A percentile compares a stretch with the other conserved stretches of the same genome.
Evolutionary conservation across 1,284 basidiomycete species (phyloP).

Genomic region (Ganoderma lingzhi): DNA sequence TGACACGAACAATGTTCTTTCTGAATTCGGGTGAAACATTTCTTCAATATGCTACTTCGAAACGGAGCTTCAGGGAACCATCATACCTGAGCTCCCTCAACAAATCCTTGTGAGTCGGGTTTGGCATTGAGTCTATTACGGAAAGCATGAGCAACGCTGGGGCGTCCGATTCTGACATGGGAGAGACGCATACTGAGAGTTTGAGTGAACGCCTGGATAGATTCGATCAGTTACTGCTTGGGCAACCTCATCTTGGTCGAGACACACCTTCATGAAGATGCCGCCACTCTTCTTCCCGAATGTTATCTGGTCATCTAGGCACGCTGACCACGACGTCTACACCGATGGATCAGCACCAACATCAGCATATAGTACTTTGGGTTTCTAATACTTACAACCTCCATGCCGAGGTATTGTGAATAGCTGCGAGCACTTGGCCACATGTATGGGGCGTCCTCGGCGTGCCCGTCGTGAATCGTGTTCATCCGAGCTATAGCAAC

Average conservation of each 20-base stretch:
- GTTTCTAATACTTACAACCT: constrained; percentile 17
- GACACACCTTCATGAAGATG: constrained; percentile 24
- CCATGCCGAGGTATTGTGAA: background rate
- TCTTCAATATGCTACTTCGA: background rate
- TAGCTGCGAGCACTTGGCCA: background rate
- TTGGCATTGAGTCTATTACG: background rate
- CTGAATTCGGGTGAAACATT: background rate
- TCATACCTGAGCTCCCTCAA: constrained; percentile 8
- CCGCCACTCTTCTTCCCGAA: constrained; percentile 16
- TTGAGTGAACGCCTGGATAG: constrained; percentile 3
- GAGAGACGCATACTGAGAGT: background rate
- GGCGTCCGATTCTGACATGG: background rate
- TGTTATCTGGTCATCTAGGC: constrained; percentile 20
- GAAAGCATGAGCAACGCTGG: background rate
- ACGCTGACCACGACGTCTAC: constrained; percentile 29
- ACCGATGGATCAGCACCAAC: background rate
- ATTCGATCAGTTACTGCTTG: background rate
- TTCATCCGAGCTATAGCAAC: constrained; percentile 4
- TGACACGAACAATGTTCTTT: background rate
- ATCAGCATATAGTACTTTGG: too few species aligned
- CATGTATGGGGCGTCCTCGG: background rate
- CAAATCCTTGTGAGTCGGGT: constrained; percentile 12
- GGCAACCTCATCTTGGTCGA: background rate
- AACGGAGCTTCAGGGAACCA: too few species aligned
- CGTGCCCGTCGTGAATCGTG: constrained; percentile 8